These are phyloP conservation scores for Saccharomyces mikatae DNA, from an alignment of 805 yeast genomes.

Conservation along the genomic window DNA sequence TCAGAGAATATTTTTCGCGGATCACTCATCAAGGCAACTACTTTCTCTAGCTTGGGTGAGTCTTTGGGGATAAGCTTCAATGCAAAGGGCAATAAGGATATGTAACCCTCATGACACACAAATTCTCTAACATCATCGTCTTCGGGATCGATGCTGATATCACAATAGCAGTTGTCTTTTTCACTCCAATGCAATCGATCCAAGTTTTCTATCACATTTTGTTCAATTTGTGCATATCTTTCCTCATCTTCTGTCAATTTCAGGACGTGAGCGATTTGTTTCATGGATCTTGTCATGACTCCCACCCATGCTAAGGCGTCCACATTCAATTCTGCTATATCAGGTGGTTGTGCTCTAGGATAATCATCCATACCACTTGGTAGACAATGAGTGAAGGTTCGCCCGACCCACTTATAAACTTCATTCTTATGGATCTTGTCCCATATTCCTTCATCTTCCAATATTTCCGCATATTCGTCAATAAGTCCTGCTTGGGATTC, in stretches of 20 bases:
- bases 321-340: slow-evolving; percentile 81
- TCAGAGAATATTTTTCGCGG: slow-evolving; percentile 69
- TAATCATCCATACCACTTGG: slow-evolving; percentile 95
- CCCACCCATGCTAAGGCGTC: slow-evolving; percentile 92
- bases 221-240: slow-evolving; percentile 46
- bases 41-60: slow-evolving; percentile 39
- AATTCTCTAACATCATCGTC: slow-evolving; percentile 45
- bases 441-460: slow-evolving; percentile 21
- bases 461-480: slow-evolving; percentile 50
- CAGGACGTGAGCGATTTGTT: slow-evolving; percentile 56
- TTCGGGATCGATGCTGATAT: slow-evolving; percentile 64
- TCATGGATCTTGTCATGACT: slow-evolving; percentile 79
- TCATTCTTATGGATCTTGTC: slow-evolving; percentile 44
- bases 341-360: slow-evolving; percentile 77
- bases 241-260: slow-evolving; percentile 50
- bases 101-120: slow-evolving; percentile 87
- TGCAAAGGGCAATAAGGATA: slow-evolving; percentile 77
- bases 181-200: slow-evolving; percentile 77
- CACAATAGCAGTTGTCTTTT: slow-evolving; percentile 64
- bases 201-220: slow-evolving; percentile 53
- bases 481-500: slow-evolving; percentile 68
- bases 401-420: slow-evolving; percentile 88
- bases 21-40: slow-evolving; percentile 54
- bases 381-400: slow-evolving; percentile 74
- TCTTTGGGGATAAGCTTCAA: slow-evolving; percentile 51